Evolutionary conservation across 129 eudicot genomes (phyloP).

Genomic region (Flaveria brownii): DNA sequence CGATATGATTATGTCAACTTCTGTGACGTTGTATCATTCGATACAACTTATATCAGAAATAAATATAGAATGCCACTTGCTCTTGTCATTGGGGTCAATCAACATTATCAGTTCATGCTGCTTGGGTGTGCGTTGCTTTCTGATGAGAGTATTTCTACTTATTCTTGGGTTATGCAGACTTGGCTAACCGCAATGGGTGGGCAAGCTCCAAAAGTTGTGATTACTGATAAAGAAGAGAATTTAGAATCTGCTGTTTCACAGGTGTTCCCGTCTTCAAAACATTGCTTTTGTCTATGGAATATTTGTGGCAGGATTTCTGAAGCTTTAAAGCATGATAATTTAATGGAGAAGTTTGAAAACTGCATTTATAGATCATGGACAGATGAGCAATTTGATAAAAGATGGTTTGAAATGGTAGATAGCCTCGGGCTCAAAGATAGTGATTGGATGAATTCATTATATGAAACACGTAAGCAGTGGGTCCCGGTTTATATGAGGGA

Average conservation of each 20-base stretch:
- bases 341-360: slow-evolving; percentile 64
- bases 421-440: slow-evolving; percentile 65
- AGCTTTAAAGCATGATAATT: slow-evolving; percentile 60
- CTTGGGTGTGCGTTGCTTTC: slow-evolving; percentile 88
- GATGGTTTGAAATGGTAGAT: slow-evolving; percentile 68
- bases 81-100: slow-evolving; percentile 87
- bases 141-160: slow-evolving; percentile 65
- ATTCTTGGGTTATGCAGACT: slow-evolving; percentile 76
- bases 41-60: slow-evolving; percentile 69
- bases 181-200: slow-evolving; percentile 93
- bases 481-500: slow-evolving; percentile 68
- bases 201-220: slow-evolving; percentile 60
- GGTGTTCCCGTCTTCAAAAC: slow-evolving; percentile 67
- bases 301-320: slow-evolving; percentile 72
- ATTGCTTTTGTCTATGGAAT: slow-evolving; percentile 76
- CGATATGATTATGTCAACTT: slow-evolving; percentile 74
- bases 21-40: slow-evolving; percentile 77
- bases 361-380: slow-evolving; percentile 77
- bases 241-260: slow-evolving; percentile 55
- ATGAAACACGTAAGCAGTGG: slow-evolving; percentile 75
- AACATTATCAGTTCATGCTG: slow-evolving; percentile 88
- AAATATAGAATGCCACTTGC: slow-evolving; percentile 86
- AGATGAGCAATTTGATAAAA: slow-evolving; percentile 77
- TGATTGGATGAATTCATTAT: slow-evolving; percentile 65
- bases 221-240: slow-evolving; percentile 68